phyloP scores from a whole-genome alignment of 345 rosid genomes.

The Lagerstroemia speciosa region DNA sequence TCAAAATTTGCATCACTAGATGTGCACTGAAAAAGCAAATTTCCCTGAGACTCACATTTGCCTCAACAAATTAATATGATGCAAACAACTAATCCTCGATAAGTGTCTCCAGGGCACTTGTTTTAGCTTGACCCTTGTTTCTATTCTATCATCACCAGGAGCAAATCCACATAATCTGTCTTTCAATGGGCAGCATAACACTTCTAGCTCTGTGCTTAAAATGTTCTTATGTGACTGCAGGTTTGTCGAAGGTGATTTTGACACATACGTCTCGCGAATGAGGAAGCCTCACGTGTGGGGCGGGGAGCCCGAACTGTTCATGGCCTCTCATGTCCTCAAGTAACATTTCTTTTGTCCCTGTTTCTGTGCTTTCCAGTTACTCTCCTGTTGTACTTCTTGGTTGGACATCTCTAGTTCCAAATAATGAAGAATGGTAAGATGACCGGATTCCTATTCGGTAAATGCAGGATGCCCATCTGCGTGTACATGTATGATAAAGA shows the following conservation, averaged over 20 bases:
- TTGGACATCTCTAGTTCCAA: neutral
- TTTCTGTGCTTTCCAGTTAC: neutral
- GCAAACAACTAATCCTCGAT: neutral
- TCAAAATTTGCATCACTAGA: too few species aligned
- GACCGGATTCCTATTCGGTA: neutral
- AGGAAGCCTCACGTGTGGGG: constrained; percentile 95
- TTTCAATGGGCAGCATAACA: too few species aligned
- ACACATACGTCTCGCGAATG: constrained; percentile 60
- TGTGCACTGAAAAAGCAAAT: neutral
- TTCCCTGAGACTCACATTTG: neutral
- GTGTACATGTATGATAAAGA: constrained; percentile 69
- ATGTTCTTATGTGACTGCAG: constrained; percentile 24
- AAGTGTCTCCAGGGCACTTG: neutral
- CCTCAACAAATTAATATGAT: neutral
- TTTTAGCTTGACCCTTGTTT: neutral
- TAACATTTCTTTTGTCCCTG: constrained; percentile 17
- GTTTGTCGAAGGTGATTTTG: constrained; percentile 95
- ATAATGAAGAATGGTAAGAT: neutral
- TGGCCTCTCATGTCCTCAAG: constrained; percentile 94
- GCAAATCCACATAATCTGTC: neutral
- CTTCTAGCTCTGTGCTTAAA: too few species aligned
- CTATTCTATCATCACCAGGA: neutral
- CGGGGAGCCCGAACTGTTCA: constrained; percentile 94
- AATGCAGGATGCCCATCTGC: constrained; percentile 77
- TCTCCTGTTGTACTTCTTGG: neutral